Evolutionary conservation across 2,329 filamentous ascomycete genomes (phyloP), one percentile per base, ranked within the genome.

Genomic region (Nemania sp.): DNA sequence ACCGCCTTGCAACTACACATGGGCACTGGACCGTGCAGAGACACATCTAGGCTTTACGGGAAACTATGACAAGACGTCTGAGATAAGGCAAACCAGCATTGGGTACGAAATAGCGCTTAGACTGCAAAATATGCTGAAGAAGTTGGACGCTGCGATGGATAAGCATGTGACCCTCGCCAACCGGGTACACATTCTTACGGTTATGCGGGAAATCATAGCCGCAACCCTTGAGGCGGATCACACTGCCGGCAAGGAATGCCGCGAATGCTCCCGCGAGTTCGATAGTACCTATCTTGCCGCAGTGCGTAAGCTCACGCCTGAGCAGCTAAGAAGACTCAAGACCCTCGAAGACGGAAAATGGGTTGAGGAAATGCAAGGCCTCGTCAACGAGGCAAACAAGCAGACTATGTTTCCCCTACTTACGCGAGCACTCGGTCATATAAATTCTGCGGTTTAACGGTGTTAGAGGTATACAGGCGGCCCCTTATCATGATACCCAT

Each of bases 171-270:
- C 64, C 3, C 67, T 74, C 22, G 35, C 54, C 15, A 73, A 73
- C 56, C 72, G 70, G 20, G 67, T 71, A 20, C 73, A 74, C 62
- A 71, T 74, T 35, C 64, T 74, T 3, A 69, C 67, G 41, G 70
- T 72, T 35, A 74, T 74, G 72, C 66, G 69, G 8, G 70, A 73
- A 60, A 62, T 74, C 20, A 64, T 73, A 24, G 58, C 60, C 32
- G 67, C 67, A 20, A 69, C 68, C 3, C 54, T 74, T 1, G 70
- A 73, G 22, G 70, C 72, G 1, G 57, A 69, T 11, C 53, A 62
- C 18, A 41, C 43, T 27, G 62, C 70, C 13, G 71, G 72, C 54
- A 56, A 32, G 26, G 60, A 67, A 52, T 69, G 66, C 32, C 66
- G 65, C 15, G 54, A 67, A n/a, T 61, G 45, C 22, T 58, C 66